Percentiles rank a stretch among this genome's conserved stretches.
Evolutionary conservation across 148 eudicot species (phyloP).

Genomic region (Rhododendron griersonianum): DNA sequence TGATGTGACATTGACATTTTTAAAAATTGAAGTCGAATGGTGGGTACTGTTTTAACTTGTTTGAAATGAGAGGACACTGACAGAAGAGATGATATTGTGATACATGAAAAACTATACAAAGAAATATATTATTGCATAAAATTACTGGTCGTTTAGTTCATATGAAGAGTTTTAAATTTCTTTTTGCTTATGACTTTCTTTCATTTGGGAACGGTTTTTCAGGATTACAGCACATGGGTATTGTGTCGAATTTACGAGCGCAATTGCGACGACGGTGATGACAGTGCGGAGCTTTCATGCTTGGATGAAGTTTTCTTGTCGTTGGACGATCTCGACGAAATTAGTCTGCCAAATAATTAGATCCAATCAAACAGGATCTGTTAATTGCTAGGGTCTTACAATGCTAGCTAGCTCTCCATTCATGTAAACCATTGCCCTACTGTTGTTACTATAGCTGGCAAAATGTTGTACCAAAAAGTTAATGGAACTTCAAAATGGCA

Average conservation of each 20-base stretch:
- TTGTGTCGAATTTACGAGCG: constrained; percentile 74
- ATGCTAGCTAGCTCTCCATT: background rate
- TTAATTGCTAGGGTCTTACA: background rate
- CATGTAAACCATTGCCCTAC: background rate
- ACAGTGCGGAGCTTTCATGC: constrained; percentile 66
- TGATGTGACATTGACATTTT: background rate
- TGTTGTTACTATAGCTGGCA: background rate
- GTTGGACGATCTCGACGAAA: constrained; percentile 80
- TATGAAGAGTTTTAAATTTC: background rate
- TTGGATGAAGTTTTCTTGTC: constrained; percentile 92
- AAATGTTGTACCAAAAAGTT: background rate
- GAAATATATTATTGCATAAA: no score
- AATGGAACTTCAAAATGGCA: background rate
- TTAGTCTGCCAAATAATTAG: constrained; percentile 46
- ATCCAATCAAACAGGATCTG: background rate
- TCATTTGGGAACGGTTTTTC: constrained; percentile 7
- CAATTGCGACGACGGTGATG: constrained; percentile 35
- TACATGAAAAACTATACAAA: background rate
- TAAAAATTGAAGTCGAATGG: background rate
- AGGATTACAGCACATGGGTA: constrained; percentile 85
- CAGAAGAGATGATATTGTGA: background rate
- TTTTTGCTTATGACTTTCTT: background rate
- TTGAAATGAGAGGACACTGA: background rate
- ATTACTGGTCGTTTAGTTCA: background rate
- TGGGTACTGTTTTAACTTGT: background rate